Conservation (phyloP, 192 early-diverging fungal species). For the Backusella parvicylindrica region DNA sequence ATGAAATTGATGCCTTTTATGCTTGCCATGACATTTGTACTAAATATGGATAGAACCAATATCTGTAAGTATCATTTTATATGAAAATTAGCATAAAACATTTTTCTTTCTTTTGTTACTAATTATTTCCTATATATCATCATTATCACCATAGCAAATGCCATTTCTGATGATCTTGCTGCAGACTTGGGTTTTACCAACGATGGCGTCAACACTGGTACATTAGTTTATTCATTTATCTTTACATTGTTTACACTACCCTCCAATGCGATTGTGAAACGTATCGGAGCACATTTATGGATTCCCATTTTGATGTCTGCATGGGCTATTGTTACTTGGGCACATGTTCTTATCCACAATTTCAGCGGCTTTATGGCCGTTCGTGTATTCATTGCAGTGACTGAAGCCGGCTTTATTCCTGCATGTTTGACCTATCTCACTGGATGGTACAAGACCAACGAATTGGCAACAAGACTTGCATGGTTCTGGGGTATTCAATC, state of each 20-base stretch:
- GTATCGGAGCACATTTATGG: conserved; percentile 51
- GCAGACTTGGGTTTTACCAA: conserved; percentile 40
- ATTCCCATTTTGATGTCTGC: conserved; percentile 43
- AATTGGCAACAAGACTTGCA: conserved; percentile 45
- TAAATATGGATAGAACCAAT: conserved; percentile 34
- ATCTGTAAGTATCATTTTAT: conserved; percentile 18
- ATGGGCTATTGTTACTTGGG: conserved; percentile 29
- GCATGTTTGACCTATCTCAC: conserved; percentile 45
- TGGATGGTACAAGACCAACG: conserved; percentile 46
- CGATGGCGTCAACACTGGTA: conserved; percentile 42
- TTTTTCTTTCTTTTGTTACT: conserved; percentile 1
- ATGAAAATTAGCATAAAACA: not conserved
- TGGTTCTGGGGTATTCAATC: conserved; percentile 51
- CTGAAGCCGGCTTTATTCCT: conserved; percentile 48
- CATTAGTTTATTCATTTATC: conserved; percentile 41
- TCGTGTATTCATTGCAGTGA: conserved; percentile 48
- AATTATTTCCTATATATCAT: not conserved
- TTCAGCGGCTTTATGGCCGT: conserved; percentile 38
- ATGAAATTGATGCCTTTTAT: conserved; percentile 54
- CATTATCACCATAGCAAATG: conserved; percentile 28
- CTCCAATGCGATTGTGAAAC: conserved; percentile 45
- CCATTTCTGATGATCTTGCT: conserved; percentile 46
- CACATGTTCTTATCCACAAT: conserved; percentile 15
- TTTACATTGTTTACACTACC: conserved; percentile 44
- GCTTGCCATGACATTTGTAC: conserved; percentile 33